Conservation (phyloP, 768 basidiomycete species). For the Pleurotus eryngii region DNA sequence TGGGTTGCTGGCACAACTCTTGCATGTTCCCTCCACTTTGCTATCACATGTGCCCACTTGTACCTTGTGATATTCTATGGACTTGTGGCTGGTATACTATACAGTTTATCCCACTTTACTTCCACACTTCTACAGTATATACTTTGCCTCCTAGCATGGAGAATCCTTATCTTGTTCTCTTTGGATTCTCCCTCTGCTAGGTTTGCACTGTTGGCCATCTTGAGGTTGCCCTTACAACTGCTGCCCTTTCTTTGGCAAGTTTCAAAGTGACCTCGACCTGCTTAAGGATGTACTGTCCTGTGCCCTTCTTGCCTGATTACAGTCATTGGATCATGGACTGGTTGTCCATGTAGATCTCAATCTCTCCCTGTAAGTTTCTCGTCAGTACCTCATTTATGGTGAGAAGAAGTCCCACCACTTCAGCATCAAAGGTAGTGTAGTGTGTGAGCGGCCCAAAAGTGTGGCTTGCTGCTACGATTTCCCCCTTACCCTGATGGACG, state of each 20-base stretch:
- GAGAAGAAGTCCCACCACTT: neutral
- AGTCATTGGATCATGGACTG: neutral
- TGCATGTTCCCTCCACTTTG: too few relatives aligned
- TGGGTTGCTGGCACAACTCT: too few relatives aligned
- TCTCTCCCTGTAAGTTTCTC: neutral
- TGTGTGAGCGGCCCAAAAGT: neutral
- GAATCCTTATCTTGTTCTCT: too few relatives aligned
- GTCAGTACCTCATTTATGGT: neutral
- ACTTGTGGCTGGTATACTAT: too few relatives aligned
- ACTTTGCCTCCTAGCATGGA: too few relatives aligned
- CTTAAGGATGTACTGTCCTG: neutral
- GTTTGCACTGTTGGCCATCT: too few relatives aligned
- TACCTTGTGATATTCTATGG: too few relatives aligned
- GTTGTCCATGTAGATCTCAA: slow-evolving; percentile 7
- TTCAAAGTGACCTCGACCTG: neutral
- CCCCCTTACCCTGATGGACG: neutral
- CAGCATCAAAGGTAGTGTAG: slow-evolving; percentile 17
- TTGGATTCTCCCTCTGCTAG: too few relatives aligned
- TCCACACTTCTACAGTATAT: too few relatives aligned
- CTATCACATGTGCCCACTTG: too few relatives aligned
- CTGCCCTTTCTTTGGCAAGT: neutral
- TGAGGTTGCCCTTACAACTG: too few relatives aligned
- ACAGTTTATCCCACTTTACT: too few relatives aligned
- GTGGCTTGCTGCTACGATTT: neutral
- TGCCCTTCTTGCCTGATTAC: neutral